Percentiles rank a stretch among this genome's conserved stretches.
phyloP scores from a whole-genome alignment of 1,284 basidiomycete genomes.

The Moniliophthora roreri region DNA sequence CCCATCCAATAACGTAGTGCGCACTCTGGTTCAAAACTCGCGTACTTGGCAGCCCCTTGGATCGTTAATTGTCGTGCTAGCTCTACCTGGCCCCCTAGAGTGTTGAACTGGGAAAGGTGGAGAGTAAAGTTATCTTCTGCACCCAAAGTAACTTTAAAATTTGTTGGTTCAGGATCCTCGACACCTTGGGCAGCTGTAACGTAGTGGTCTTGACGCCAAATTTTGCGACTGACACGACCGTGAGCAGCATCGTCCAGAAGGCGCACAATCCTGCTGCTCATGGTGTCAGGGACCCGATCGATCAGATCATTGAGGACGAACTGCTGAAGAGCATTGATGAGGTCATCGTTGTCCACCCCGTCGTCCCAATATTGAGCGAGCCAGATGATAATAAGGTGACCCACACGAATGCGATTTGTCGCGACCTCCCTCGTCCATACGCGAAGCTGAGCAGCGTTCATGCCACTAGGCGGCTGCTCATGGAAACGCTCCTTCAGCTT shows the following conservation, averaged over 20 bases:
- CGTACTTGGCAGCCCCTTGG: constrained; percentile 33
- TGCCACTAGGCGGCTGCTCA: constrained; percentile 30
- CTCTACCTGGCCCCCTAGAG: constrained; percentile 33
- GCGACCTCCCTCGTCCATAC: constrained; percentile 52
- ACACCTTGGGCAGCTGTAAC: not conserved
- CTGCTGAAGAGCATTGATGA: constrained; percentile 35
- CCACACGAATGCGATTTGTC: constrained; percentile 63
- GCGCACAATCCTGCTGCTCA: constrained; percentile 22
- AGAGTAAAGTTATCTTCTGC: constrained; percentile 20
- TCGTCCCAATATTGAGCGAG: constrained; percentile 73
- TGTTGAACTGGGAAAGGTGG: constrained; percentile 32
- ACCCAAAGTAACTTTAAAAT: constrained; percentile 18
- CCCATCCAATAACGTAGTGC: constrained; percentile 36
- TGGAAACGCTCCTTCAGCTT: constrained; percentile 62
- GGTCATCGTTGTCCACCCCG: constrained; percentile 36
- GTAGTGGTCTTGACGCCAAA: not conserved
- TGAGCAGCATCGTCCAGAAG: constrained; percentile 9
- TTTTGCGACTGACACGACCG: not conserved
- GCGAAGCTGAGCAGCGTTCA: constrained; percentile 36
- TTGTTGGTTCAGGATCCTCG: constrained; percentile 4
- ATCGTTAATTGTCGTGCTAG: constrained; percentile 44
- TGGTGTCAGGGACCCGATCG: constrained; percentile 28
- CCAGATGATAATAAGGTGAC: constrained; percentile 73
- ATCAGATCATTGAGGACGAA: constrained; percentile 32
- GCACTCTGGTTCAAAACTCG: constrained; percentile 39